Evolutionary conservation across 305 asterid species (phyloP), one percentile per base, ranked within the genome.

Genomic region (Ilex paraguariensis): DNA sequence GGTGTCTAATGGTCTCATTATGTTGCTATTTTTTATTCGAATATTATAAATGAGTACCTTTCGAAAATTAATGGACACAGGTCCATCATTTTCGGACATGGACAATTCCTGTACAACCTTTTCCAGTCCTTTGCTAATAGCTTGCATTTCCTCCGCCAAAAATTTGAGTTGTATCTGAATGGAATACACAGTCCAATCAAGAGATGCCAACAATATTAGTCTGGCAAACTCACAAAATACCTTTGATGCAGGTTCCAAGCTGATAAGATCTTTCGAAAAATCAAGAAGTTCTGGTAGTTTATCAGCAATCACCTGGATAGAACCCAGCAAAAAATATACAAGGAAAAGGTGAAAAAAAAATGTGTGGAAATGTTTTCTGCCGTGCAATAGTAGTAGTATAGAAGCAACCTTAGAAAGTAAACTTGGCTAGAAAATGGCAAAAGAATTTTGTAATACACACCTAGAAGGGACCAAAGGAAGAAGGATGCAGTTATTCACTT

Each of bases 131-230:
- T 91, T 91, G 82, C 79, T 91, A 75, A 91, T 78, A 60, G 95
- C 90, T 83, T 91, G 96, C 98, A 91, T 91, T 77, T 88, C 98
- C 86, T 88, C 98, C 4, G 98, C 98, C 75, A 91, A 79, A 68
- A 66, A 82, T 72, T 87, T 88, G 74, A 88, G 73, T 85, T 88
- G 96, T 74, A 88, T 82, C 98, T 91, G 85, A 60, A 70, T 42
- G 66, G 59, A 54, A 36, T 50, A 69, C 50, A 70, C n/a, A 51
- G 56, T 69, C 62, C 56, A 66, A 57, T 78, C 61, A 79, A 44
- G 65, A 67, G 57, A 59, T 54, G 66, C 71, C 56, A 66, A 66
- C 59, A 36, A 64, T 15, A 55, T 52, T 42, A 62, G 48, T n/a
- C 40, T 59, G 31, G 65, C 50, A 72, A 31, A 52, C 36, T 44